A percentile compares a stretch with the other conserved stretches of the same genome.
phyloP scores from a whole-genome alignment of 1,284 basidiomycete genomes.

The Earliella scabrosa region DNA sequence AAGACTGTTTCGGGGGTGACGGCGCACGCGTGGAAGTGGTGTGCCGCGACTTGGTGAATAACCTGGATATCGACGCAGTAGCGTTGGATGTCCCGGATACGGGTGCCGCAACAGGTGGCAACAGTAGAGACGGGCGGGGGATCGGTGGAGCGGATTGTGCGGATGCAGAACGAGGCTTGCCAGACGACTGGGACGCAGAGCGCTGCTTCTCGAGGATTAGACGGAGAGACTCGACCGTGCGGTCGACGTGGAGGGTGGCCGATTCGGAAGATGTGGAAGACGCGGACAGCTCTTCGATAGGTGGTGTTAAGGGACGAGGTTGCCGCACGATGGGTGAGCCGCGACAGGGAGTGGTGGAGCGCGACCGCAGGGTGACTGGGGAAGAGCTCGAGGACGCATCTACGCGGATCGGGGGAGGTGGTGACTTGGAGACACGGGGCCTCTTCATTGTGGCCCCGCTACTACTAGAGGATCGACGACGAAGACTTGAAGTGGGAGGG shows the following conservation, averaged over 20 bases:
- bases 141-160: conserved; percentile 36
- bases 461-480: conserved; percentile 26
- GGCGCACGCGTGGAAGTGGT: conserved; percentile 38
- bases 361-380: conserved; percentile 34
- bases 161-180: conserved; percentile 21
- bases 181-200: conserved; percentile 33
- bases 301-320: conserved; percentile 52
- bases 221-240: conserved; percentile 65
- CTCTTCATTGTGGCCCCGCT: conserved; percentile 23
- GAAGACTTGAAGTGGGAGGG: conserved; percentile 15
- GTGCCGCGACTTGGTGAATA: conserved; percentile 56
- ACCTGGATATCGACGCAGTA: conserved; percentile 72
- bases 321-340: conserved; percentile 26
- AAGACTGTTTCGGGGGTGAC: conserved; percentile 38
- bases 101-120: conserved; percentile 51
- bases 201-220: conserved; percentile 67
- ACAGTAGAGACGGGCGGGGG: conserved; percentile 38
- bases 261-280: conserved; percentile 47
- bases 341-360: conserved; percentile 44
- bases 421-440: conserved; percentile 27
- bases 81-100: conserved; percentile 65
- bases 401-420: conserved; percentile 31
- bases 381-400: conserved; percentile 19
- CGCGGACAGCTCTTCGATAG: conserved; percentile 56
- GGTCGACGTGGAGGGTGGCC: conserved; percentile 53